phyloP scores from a whole-genome alignment of 371 early-diverging fungal species.

The Blakeslea trispora region DNA sequence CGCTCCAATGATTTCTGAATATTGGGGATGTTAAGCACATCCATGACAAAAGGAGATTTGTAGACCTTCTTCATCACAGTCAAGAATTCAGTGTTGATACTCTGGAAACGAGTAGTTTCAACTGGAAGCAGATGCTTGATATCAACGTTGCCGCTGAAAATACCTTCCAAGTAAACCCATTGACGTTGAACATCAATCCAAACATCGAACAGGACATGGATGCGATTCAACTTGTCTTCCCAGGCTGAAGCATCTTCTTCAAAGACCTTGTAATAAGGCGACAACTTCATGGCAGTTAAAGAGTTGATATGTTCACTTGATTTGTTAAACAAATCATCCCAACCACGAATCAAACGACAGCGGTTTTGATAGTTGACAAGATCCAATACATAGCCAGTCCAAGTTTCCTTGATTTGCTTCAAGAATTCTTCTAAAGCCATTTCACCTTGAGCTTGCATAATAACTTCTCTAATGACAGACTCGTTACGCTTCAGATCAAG shows the following conservation, averaged over 20 bases:
- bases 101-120: conserved; percentile 93
- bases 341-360: conserved; percentile 93
- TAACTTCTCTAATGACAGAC: conserved; percentile 78
- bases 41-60: conserved; percentile 94
- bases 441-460: conserved; percentile 96
- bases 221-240: conserved; percentile 96
- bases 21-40: conserved; percentile 90
- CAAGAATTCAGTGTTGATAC: conserved; percentile 97
- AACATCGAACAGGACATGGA: conserved; percentile 95
- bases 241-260: conserved; percentile 94
- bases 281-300: conserved; percentile 94
- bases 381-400: conserved; percentile 91
- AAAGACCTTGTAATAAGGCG: conserved; percentile 97
- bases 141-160: conserved; percentile 94
- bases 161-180: conserved; percentile 99
- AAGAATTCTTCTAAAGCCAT: conserved; percentile 99
- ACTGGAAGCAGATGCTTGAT: conserved; percentile 96
- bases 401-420: conserved; percentile 86
- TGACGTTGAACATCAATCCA: conserved; percentile 99
- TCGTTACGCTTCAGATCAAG: conserved; percentile 90
- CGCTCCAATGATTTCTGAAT: conserved; percentile 96
- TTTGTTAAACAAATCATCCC: conserved; percentile 97
- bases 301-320: conserved; percentile 95
- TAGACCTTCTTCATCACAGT: conserved; percentile 97
- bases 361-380: conserved; percentile 97